Conservation (phyloP, 306 rosid genomes). For the Pueraria montana region DNA sequence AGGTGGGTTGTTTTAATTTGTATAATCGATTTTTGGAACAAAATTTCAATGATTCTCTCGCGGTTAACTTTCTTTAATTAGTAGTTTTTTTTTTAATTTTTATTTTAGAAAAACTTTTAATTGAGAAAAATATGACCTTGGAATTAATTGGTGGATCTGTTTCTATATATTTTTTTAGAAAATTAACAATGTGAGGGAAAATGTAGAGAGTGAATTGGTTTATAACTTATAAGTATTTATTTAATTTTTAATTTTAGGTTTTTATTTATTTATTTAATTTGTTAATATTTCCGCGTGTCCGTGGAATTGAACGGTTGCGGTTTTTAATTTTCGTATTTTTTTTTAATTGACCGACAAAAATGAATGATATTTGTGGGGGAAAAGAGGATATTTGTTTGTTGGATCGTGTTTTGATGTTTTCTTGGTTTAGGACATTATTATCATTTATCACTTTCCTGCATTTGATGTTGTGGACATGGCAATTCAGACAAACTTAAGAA, state of each 20-base stretch:
- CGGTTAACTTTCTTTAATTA: background rate
- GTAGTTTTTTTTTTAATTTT: background rate
- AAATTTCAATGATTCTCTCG: background rate
- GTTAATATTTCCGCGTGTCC: background rate
- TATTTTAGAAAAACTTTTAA: background rate
- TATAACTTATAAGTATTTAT: background rate
- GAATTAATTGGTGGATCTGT: constrained; percentile 53
- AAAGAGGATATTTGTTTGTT: constrained; percentile 13
- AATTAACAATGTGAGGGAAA: constrained; percentile 11
- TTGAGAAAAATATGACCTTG: background rate
- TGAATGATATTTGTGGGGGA: background rate
- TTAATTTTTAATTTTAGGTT: constrained; percentile 16
- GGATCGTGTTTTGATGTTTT: constrained; percentile 26
- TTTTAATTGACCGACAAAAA: background rate
- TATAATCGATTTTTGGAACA: background rate
- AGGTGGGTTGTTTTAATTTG: constrained; percentile 71
- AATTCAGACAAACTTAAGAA: background rate
- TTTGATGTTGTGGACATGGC: constrained; percentile 15
- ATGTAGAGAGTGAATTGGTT: background rate
- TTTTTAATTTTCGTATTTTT: constrained; percentile 5
- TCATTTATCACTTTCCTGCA: background rate
- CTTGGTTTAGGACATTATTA: constrained; percentile 26
- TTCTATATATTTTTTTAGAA: constrained; percentile 26
- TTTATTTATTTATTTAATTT: background rate
- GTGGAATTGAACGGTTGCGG: background rate